phyloP scores from a whole-genome alignment of 1,284 basidiomycete species.

The Schizophyllum commune region DNA sequence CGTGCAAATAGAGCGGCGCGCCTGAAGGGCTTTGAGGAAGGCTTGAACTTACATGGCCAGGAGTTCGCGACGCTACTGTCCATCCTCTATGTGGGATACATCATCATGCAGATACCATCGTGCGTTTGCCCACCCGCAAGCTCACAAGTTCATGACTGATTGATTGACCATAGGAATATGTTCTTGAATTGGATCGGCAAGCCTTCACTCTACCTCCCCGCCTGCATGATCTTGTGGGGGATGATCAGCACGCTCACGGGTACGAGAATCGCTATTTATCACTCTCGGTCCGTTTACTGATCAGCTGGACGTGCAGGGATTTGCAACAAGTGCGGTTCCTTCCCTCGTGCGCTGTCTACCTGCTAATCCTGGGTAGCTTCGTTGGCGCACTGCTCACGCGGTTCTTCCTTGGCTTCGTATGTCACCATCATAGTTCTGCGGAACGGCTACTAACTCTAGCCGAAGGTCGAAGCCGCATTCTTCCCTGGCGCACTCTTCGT shows the following conservation, averaged over 20 bases:
- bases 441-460: slow-evolving; percentile 5
- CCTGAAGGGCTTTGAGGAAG: slow-evolving; percentile 53
- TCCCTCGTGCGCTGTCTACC: not conserved
- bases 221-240: slow-evolving; percentile 65
- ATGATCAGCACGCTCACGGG: slow-evolving; percentile 55
- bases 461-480: slow-evolving; percentile 47
- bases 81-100: slow-evolving; percentile 72
- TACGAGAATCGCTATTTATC: slow-evolving; percentile 10
- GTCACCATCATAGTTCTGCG: not conserved
- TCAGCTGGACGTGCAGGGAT: slow-evolving; percentile 24
- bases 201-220: slow-evolving; percentile 63
- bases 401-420: slow-evolving; percentile 51
- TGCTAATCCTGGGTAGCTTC: slow-evolving; percentile 33
- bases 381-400: slow-evolving; percentile 59
- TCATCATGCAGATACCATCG: slow-evolving; percentile 70
- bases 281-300: not conserved
- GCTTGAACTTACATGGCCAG: slow-evolving; percentile 45
- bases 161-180: slow-evolving; percentile 44
- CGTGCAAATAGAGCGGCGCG: slow-evolving; percentile 34
- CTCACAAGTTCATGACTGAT: not conserved
- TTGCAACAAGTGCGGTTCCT: slow-evolving; percentile 27
- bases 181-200: slow-evolving; percentile 60
- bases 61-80: slow-evolving; percentile 63
- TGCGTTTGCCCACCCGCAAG: slow-evolving; percentile 14
- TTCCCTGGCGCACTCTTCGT: slow-evolving; percentile 59